Evolutionary conservation across 1,284 basidiomycete species (phyloP).

Genomic region (Afroboletus lepidellus): DNA sequence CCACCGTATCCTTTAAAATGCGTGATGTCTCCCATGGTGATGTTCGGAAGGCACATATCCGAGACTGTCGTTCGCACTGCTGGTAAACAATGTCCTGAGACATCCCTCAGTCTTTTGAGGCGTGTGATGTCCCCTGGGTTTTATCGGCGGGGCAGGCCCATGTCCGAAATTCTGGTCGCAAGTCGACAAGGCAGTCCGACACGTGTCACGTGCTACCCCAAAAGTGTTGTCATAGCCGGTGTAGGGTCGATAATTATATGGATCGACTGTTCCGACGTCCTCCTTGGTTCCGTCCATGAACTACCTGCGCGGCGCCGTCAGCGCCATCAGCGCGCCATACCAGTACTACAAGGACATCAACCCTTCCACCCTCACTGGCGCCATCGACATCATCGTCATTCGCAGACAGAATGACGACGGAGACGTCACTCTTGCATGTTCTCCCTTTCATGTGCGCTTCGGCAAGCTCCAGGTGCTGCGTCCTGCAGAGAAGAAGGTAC

Average conservation of each 20-base stretch:
- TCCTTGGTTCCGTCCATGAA: conserved; percentile 41
- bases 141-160: neutral
- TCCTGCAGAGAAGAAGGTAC: conserved; percentile 91
- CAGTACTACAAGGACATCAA: conserved; percentile 91
- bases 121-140: too few relatives aligned
- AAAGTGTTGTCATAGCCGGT: conserved; percentile 16
- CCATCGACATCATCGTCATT: conserved; percentile 96
- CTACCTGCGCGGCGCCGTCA: conserved; percentile 80
- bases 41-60: too few relatives aligned
- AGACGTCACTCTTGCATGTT: conserved; percentile 78
- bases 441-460: conserved; percentile 97
- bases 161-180: neutral
- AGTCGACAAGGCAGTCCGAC: neutral
- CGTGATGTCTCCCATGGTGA: too few relatives aligned
- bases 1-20: neutral
- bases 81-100: too few relatives aligned
- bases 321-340: conserved; percentile 75
- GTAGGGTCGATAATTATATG: conserved; percentile 4
- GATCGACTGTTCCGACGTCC: neutral
- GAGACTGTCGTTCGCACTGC: too few relatives aligned
- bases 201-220: conserved; percentile 23
- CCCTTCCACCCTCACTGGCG: conserved; percentile 91
- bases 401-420: conserved; percentile 66
- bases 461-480: conserved; percentile 97
- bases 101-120: too few relatives aligned